A percentile compares a stretch with the other conserved stretches of the same genome.
These are phyloP conservation scores for Phytophthora hibernalis DNA, from an alignment of 352 stramenopile species.

Conservation along the genomic window DNA sequence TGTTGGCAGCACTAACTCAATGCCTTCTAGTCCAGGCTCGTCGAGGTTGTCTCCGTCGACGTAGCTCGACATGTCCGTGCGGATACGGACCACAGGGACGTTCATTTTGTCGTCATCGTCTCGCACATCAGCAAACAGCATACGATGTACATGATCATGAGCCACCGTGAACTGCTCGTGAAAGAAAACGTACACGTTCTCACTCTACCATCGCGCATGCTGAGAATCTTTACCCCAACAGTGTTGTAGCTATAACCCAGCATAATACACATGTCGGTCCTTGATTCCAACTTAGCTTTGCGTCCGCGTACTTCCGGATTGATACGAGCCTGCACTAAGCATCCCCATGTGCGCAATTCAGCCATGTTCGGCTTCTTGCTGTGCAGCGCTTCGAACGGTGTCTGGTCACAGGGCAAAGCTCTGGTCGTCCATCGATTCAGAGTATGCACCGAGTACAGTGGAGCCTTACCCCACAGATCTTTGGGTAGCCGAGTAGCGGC, in stretches of 20 bases:
- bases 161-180: no score
- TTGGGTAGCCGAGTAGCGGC: conserved; percentile 18
- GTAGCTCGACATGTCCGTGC: no score
- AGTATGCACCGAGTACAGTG: conserved; percentile 16
- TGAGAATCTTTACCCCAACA: conserved; percentile 23
- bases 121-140: no score
- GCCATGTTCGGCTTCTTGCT: conserved; percentile 14
- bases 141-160: no score
- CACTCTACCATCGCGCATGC: conserved; percentile 13
- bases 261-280: conserved; percentile 20
- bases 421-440: conserved; percentile 21
- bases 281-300: conserved; percentile 13
- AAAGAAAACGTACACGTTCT: conserved; percentile 13
- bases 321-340: conserved; percentile 23
- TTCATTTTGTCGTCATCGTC: no score
- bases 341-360: conserved; percentile 10
- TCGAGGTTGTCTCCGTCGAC: no score
- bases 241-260: conserved; percentile 20
- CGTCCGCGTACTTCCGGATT: background rate
- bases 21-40: no score
- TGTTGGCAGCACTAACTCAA: no score
- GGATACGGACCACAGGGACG: no score
- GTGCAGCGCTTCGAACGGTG: conserved; percentile 25
- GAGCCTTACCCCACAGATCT: conserved; percentile 18
- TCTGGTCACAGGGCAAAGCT: background rate